Evolutionary conservation across 2,329 filamentous ascomycete genomes (phyloP), one percentile per base, ranked within the genome.

Genomic region (Neofusicoccum sp.): DNA sequence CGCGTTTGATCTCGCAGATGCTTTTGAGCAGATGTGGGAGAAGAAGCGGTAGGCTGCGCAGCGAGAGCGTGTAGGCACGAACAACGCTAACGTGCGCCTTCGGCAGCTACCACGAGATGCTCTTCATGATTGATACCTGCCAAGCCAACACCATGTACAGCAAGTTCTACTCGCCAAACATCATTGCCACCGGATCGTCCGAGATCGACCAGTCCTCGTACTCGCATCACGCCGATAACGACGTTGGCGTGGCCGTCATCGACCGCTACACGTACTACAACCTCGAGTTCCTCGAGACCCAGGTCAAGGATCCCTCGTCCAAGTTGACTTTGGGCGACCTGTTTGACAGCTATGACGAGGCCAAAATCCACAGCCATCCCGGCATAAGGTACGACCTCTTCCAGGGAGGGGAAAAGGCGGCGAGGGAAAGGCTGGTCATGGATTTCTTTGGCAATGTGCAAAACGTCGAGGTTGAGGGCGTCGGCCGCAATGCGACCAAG

Each of bases 81-180:
- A 24, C 8, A 20, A 45, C 36, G 26, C 36, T 51, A 49, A 20
- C 30, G 26, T 20, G 40, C 33, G 11, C n/a, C 41, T 24, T 41
- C 36, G 20, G 6, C 65, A 89, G 88, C 73, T 99, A 98, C 76
- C 91, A 98, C 74, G 95, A 99, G 77, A 87, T 99, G 67, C 85
- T 99, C 61, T 99, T 99, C 81, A 99, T 99, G 95, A 99, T 99
- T 77, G 95, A 99, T 75, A 99, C 95, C 0, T 99, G 95, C 79
- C 95, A 99, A 79, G 95, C 95, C 60, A 99, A 99, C 75, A 99
- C 95, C 33, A 97, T 99, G 92, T 99, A 96, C 79, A 93, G 88
- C 73, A 93, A 96, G 69, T 91, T 99, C 71, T 99, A 99, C 80
- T 96, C 92, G 4, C 93, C 93, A 49, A 98, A 98, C 71, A 97